A percentile compares a stretch with the other conserved stretches of the same genome.
These are phyloP conservation scores for Blastobotrys apis DNA, from an alignment of 1,139 yeast species.

Conservation along the genomic window DNA sequence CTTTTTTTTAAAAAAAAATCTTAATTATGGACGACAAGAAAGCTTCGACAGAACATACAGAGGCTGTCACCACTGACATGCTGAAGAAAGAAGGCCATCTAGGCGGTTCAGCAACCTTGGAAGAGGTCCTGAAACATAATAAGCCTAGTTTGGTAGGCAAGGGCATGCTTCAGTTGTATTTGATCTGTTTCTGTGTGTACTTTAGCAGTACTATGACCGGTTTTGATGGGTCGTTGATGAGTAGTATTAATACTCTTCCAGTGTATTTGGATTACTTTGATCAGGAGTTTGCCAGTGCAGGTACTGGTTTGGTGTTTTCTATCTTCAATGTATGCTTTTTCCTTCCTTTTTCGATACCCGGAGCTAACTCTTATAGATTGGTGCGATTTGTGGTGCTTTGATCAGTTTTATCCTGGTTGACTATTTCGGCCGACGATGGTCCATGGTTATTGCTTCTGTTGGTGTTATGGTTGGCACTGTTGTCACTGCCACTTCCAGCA, in stretches of 20 bases:
- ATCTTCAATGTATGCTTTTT: no score
- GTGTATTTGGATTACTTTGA: slow-evolving; percentile 15
- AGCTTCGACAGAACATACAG: neutral
- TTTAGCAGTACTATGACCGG: slow-evolving; percentile 19
- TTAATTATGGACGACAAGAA: slow-evolving; percentile 5
- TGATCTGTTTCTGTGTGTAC: slow-evolving; percentile 15
- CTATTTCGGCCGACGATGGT: slow-evolving; percentile 17
- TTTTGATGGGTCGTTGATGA: slow-evolving; percentile 21
- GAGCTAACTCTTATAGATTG: no score
- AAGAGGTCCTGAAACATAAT: slow-evolving; percentile 10
- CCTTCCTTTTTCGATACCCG: no score
- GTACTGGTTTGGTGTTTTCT: slow-evolving; percentile 18
- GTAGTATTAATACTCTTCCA: slow-evolving; percentile 16
- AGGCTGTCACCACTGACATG: neutral
- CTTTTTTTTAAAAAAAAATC: neutral
- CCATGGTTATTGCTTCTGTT: slow-evolving; percentile 24
- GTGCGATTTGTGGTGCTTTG: slow-evolving; percentile 16
- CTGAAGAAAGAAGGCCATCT: slow-evolving; percentile 1
- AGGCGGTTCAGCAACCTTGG: slow-evolving; percentile 12
- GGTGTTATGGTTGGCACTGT: slow-evolving; percentile 28
- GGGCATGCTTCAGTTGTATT: slow-evolving; percentile 18
- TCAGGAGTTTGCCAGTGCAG: slow-evolving; percentile 13
- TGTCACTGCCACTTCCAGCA: slow-evolving; percentile 25
- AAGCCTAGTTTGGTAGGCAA: slow-evolving; percentile 14
- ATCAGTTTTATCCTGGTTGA: slow-evolving; percentile 17